Percentiles rank a stretch among this genome's conserved stretches.
Evolutionary conservation across 2,329 filamentous ascomycete species (phyloP).

Genomic region (Hypoxylon sp.): DNA sequence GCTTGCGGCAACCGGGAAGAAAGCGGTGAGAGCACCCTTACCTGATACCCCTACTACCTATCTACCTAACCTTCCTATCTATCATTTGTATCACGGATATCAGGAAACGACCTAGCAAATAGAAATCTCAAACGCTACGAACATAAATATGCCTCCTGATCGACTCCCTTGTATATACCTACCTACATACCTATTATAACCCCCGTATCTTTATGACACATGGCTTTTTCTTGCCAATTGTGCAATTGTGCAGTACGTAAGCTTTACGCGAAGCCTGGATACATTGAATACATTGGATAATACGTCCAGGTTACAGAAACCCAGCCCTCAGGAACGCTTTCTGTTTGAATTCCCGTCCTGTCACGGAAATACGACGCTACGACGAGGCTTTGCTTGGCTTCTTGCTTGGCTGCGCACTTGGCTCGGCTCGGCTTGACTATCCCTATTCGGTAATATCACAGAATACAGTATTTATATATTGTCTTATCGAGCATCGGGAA

Average conservation of each 20-base stretch:
- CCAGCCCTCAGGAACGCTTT: conserved; percentile 38
- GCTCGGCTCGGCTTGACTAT: conserved; percentile 39
- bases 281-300: background rate
- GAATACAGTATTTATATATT: background rate
- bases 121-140: conserved; percentile 27
- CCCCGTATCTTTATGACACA: background rate
- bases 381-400: conserved; percentile 36
- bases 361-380: conserved; percentile 34
- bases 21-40: conserved; percentile 24
- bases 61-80: background rate
- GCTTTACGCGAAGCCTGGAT: conserved; percentile 18
- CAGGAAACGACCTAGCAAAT: conserved; percentile 2
- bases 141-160: conserved; percentile 32
- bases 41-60: background rate
- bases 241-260: conserved; percentile 6
- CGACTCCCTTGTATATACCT: conserved; percentile 11
- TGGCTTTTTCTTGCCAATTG: background rate
- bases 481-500: conserved; percentile 19
- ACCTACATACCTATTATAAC: background rate
- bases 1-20: conserved; percentile 20
- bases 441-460: conserved; percentile 35
- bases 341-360: conserved; percentile 38
- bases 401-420: conserved; percentile 11
- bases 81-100: background rate
- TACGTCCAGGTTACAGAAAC: conserved; percentile 21